Percentiles rank a stretch among this genome's conserved stretches.
phyloP scores from a whole-genome alignment of 768 basidiomycete genomes.

The Suillus luteus region DNA sequence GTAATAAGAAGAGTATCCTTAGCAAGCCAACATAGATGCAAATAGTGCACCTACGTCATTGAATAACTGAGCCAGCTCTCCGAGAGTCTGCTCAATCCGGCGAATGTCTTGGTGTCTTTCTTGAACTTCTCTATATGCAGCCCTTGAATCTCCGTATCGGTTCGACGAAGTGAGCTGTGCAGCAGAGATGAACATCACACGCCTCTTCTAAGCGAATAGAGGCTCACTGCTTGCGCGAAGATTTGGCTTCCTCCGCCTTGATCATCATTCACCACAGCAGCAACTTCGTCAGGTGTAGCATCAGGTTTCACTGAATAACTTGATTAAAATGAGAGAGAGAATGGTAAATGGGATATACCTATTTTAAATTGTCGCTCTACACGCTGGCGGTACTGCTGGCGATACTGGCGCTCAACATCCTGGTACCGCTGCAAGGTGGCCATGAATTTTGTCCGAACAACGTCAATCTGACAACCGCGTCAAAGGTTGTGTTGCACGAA shows the following conservation, averaged over 20 bases:
- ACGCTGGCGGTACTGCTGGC: slow-evolving; percentile 62
- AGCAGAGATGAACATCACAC: not conserved
- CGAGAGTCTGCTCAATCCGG: slow-evolving; percentile 83
- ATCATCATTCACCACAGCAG: slow-evolving; percentile 65
- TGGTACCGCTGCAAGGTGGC: slow-evolving; percentile 81
- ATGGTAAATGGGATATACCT: slow-evolving; percentile 41
- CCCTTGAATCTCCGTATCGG: slow-evolving; percentile 80
- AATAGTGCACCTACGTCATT: slow-evolving; percentile 57
- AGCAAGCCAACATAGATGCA: slow-evolving; percentile 10
- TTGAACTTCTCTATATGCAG: slow-evolving; percentile 86
- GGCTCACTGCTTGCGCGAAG: slow-evolving; percentile 70
- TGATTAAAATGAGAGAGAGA: not conserved
- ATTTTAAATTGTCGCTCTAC: slow-evolving; percentile 80
- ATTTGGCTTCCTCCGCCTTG: slow-evolving; percentile 61
- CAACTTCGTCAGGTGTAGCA: slow-evolving; percentile 79
- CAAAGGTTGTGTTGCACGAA: not conserved
- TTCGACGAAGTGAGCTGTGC: slow-evolving; percentile 70
- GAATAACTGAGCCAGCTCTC: slow-evolving; percentile 88
- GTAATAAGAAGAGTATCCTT: slow-evolving; percentile 6
- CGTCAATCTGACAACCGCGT: slow-evolving; percentile 44
- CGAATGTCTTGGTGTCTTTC: slow-evolving; percentile 84
- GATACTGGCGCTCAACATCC: slow-evolving; percentile 69
- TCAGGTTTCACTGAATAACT: slow-evolving; percentile 72
- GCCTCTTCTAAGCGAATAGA: not conserved
- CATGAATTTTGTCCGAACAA: slow-evolving; percentile 68